Base-by-base conservation (phyloP, 768 basidiomycete genomes). In the Pleurotus giganteus region DNA sequence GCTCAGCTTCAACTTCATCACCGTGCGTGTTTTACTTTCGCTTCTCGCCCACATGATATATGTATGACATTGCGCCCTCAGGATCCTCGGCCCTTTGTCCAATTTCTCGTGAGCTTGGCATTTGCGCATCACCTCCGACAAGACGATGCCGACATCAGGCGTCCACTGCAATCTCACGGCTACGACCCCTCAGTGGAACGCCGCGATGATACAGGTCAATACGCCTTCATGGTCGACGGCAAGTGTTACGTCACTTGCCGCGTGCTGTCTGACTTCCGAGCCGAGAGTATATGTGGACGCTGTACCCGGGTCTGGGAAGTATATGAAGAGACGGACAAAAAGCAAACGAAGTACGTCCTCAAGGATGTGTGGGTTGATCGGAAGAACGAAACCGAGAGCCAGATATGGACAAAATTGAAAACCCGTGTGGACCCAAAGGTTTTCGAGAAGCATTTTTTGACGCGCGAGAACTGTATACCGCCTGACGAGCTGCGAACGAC, bases 261-360 rank as follows among this genome's bases (percentile, higher is more conserved):
- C 21, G 28, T 34, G 19, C 32, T 57, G 43, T 57, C 44, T 27
- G 51, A 57, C 37, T 57, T 45, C 37, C 42, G 39, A n/a, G 56
- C 50, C 17, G 56, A 57, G 17, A 26, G 37, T 28, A 46, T 52
- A 12, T 32, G 51, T 15, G 56, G 56, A 23, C 50, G 49, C 13
- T 37, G 50, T 32, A 57, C 56, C 17, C 42, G 56, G 26, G 56
- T 57, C 42, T 57, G 56, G 56, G 32, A 57, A 29, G 56, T 57
- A 17, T 49, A 29, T 29, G 32, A 43, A 44, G 46, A 41, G 37
- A 23, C 21, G 41, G 50, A 39, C 23, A 19, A 56, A 36, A 15
- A 19, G 44, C 34, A 53, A n/a, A 44, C 12, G 11, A 24, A 15
- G 23, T 53, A 31, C 26, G 56, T 34, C 28, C 51, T 57, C 28